Base-by-base conservation (phyloP, 805 yeast genomes). In the Wickerhamomyces silvicola region DNA sequence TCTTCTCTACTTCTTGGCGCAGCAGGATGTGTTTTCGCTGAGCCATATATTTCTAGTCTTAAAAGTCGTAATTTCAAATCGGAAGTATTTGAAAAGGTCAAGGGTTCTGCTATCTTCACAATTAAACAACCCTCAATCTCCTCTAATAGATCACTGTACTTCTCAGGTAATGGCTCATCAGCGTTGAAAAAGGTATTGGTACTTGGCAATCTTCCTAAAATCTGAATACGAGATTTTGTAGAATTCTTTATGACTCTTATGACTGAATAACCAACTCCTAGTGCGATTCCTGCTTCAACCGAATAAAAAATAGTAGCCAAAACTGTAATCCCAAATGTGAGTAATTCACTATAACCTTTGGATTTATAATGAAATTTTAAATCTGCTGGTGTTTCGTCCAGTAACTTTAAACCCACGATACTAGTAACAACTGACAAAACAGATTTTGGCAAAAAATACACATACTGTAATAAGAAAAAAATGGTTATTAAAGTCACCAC, bases 381-480 rank as follows among this genome's bases (percentile, higher is more conserved):
- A 46, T 87, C 96, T 15, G 64, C 63, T 0, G 97, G 97, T 1
- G 87, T 81, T 45, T 90, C 98, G 43, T 82, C 90, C 14, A 90
- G 56, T 16, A 87, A 64, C 0, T 81, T 71, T 2, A 82, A 44
- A 11, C 94, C 97, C 24, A 90, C 86, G 1, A 75, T 71, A 0
- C 84, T 75, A 5, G 90, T 81, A 10, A 88, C 78, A 1, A 86
- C 85, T 22, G 92, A 79, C 17, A 90, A 64, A 29, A 84, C 74
- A 49, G 95, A 82, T 18, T 70, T 62, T 0, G 98, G 97, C 23
- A 87, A 70, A 45, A 66, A 81, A 50, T 77, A 79, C 38, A 92
- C 70, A 33, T 67, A 68, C 18, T 72, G 72, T 48, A 86, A 58
- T 26, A 86, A 57, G 38, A 62, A 78, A 26, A 63, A 62, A 0